These are phyloP conservation scores for Suillus tomentosus DNA, from an alignment of 768 basidiomycete species.

Conservation along the genomic window DNA sequence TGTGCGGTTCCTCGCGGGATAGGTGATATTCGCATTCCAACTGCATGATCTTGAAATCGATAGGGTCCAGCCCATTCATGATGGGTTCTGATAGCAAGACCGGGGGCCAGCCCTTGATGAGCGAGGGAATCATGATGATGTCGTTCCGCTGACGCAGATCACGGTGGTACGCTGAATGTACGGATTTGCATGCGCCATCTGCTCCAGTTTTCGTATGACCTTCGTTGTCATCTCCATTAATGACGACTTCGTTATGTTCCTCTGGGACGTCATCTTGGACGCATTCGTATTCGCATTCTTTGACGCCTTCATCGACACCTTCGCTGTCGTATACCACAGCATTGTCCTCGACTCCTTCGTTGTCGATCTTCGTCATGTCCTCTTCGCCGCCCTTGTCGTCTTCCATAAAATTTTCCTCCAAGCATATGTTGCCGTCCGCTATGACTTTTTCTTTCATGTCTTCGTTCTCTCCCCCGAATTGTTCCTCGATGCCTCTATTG, in stretches of 20 bases:
- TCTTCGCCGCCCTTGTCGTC: neutral
- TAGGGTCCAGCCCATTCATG: neutral
- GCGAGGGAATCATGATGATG: neutral
- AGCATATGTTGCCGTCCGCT: neutral
- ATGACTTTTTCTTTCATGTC: neutral
- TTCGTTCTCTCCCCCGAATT: neutral
- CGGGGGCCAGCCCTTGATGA: constrained; percentile 3
- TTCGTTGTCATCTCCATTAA: neutral
- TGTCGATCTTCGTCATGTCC: neutral
- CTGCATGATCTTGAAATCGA: constrained; percentile 3
- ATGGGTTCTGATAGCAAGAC: neutral
- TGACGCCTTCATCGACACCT: neutral
- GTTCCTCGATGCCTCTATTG: neutral
- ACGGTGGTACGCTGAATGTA: neutral
- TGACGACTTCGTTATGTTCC: neutral
- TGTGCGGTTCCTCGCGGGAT: neutral
- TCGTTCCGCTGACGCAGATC: neutral
- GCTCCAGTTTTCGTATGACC: neutral
- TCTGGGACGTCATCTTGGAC: neutral
- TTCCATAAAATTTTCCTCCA: neutral
- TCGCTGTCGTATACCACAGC: neutral
- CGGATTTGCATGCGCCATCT: neutral
- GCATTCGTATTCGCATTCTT: neutral
- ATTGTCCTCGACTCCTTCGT: neutral
- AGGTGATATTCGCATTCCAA: neutral